phyloP scores from a whole-genome alignment of 306 rosid genomes.

The Fragaria vesca region DNA sequence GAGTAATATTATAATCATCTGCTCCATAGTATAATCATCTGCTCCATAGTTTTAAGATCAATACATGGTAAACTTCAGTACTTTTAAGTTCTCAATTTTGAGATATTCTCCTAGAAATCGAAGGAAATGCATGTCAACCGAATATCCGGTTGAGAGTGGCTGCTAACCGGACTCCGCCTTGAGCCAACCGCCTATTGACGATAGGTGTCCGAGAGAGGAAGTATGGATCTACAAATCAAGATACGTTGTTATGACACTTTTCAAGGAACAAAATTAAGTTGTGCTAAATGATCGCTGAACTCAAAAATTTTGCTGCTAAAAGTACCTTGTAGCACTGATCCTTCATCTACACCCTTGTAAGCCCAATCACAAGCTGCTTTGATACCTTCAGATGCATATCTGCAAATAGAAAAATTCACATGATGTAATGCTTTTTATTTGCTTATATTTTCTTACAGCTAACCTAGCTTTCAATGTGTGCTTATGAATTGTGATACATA shows the following conservation, averaged over 20 bases:
- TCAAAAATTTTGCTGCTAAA: not conserved
- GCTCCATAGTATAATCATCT: not conserved
- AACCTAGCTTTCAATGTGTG: not conserved
- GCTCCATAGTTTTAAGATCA: not conserved
- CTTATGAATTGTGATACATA: slow-evolving; percentile 26
- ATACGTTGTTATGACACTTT: not conserved
- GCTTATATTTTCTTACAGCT: not conserved
- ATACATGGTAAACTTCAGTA: not conserved
- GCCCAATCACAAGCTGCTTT: slow-evolving; percentile 79
- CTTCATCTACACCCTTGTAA: slow-evolving; percentile 58
- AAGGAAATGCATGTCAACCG: slow-evolving; percentile 12
- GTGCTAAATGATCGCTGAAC: not conserved
- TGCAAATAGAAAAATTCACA: slow-evolving; percentile 19
- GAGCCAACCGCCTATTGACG: slow-evolving; percentile 62
- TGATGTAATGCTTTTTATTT: not conserved
- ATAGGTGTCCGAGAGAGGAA: slow-evolving; percentile 66
- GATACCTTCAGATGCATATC: slow-evolving; percentile 78
- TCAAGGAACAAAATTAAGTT: not conserved
- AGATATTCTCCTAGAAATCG: not conserved
- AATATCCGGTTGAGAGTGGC: slow-evolving; percentile 70
- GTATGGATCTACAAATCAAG: slow-evolving; percentile 56
- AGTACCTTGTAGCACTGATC: slow-evolving; percentile 60
- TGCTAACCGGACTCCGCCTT: slow-evolving; percentile 89
- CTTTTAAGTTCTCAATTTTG: not conserved
- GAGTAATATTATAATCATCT: not conserved